Percentiles rank a stretch among this genome's conserved stretches.
Evolutionary conservation across 331 rosid species (phyloP).

Genomic region (Stylosanthes scabra): DNA sequence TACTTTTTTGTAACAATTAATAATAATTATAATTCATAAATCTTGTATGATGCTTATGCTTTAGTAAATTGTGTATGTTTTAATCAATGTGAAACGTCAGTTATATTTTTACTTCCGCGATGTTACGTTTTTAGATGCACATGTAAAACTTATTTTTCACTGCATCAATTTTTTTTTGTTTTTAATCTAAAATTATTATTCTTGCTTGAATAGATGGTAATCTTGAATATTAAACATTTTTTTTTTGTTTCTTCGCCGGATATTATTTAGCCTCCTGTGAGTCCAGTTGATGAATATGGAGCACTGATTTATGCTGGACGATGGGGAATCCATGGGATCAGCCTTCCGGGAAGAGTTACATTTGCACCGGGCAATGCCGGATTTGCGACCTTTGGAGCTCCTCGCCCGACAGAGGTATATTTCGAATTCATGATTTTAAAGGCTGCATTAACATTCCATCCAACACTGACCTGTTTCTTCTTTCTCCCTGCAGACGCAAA

Average conservation of each 20-base stretch:
- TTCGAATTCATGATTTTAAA: slow-evolving; percentile 28
- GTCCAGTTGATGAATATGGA: slow-evolving; percentile 88
- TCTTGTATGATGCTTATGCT: neutral
- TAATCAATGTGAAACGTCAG: no score
- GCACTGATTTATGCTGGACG: slow-evolving; percentile 91
- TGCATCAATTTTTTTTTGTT: no score
- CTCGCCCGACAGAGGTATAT: slow-evolving; percentile 88
- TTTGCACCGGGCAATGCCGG: slow-evolving; percentile 95
- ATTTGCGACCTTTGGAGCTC: slow-evolving; percentile 86
- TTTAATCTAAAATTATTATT: neutral
- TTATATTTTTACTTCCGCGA: no score
- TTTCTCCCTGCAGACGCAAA: slow-evolving; percentile 70
- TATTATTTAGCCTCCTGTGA: slow-evolving; percentile 56
- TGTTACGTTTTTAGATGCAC: no score
- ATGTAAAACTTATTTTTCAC: no score
- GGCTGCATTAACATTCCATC: slow-evolving; percentile 26
- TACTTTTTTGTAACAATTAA: no score
- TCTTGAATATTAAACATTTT: slow-evolving; percentile 2
- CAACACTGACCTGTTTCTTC: slow-evolving; percentile 15
- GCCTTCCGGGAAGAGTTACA: slow-evolving; percentile 96
- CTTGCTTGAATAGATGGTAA: slow-evolving; percentile 35
- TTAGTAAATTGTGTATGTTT: no score
- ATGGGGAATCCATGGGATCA: slow-evolving; percentile 89
- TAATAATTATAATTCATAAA: slow-evolving; percentile 2
- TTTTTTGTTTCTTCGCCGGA: slow-evolving; percentile 29